These are phyloP conservation scores for Crithidia brevicula DNA, from an alignment of 208 protist genomes.

Conservation along the genomic window DNA sequence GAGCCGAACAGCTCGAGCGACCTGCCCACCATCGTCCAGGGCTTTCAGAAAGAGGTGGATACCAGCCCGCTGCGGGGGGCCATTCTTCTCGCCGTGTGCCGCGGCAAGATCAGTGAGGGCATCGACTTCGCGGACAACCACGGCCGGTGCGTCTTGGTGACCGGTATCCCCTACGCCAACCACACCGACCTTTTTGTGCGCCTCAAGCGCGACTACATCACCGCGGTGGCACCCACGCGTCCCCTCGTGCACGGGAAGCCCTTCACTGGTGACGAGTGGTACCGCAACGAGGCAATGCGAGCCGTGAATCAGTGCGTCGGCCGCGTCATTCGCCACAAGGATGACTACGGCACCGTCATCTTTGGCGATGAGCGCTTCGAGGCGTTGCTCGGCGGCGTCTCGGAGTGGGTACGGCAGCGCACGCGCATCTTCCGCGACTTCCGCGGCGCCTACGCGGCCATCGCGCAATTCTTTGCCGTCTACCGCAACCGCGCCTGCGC, in stretches of 20 bases:
- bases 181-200: conserved; percentile 90
- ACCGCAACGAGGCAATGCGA: conserved; percentile 93
- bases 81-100: conserved; percentile 95
- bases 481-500: conserved; percentile 21
- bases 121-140: conserved; percentile 97
- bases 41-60: conserved; percentile 81
- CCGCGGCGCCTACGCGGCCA: conserved; percentile 57
- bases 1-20: conserved; percentile 70
- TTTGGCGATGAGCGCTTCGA: conserved; percentile 96
- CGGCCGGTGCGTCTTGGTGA: conserved; percentile 95
- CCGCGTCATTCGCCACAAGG: conserved; percentile 96
- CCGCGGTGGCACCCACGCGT: conserved; percentile 53
- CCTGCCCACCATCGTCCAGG: conserved; percentile 53
- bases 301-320: conserved; percentile 98
- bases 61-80: conserved; percentile 66
- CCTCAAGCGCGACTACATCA: conserved; percentile 84
- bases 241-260: conserved; percentile 69
- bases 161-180: conserved; percentile 95
- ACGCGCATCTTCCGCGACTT: conserved; percentile 63
- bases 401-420: conserved; percentile 67
- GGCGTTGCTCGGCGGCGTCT: conserved; percentile 38
- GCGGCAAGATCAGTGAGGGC: conserved; percentile 98
- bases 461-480: conserved; percentile 70
- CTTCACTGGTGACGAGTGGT: conserved; percentile 96
- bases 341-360: conserved; percentile 97